A percentile compares a stretch with the other conserved stretches of the same genome.
phyloP scores from a whole-genome alignment of 352 stramenopile genomes.

The Sclerospora graminicola region DNA sequence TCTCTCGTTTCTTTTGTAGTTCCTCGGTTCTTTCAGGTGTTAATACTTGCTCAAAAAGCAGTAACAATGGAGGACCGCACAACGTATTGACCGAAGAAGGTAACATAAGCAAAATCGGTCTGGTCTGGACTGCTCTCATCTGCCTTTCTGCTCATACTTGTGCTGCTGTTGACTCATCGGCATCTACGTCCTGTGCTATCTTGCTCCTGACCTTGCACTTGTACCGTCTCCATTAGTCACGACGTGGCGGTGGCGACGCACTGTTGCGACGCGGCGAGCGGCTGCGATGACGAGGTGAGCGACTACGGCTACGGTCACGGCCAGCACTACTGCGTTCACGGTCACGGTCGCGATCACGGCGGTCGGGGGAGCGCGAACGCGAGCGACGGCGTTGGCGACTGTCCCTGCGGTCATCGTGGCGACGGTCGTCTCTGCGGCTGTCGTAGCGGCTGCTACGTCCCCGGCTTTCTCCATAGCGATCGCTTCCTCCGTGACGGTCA shows the following conservation, averaged over 20 bases:
- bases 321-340: constrained; percentile 24
- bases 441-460: constrained; percentile 25
- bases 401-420: constrained; percentile 22
- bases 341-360: constrained; percentile 21
- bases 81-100: constrained; percentile 13
- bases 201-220: constrained; percentile 2
- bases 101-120: constrained; percentile 20
- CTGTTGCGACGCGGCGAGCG: constrained; percentile 31
- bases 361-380: constrained; percentile 34
- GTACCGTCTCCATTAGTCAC: constrained; percentile 29
- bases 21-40: constrained; percentile 20
- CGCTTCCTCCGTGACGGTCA: constrained; percentile 14
- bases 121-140: constrained; percentile 12
- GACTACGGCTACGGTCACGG: constrained; percentile 33
- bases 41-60: constrained; percentile 20
- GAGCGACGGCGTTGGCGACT: constrained; percentile 27
- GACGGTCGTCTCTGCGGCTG: constrained; percentile 23
- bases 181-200: background rate
- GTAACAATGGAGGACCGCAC: constrained; percentile 17
- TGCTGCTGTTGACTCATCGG: background rate
- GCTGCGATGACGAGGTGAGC: constrained; percentile 29
- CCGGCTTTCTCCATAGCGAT: constrained; percentile 19
- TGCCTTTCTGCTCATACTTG: constrained; percentile 12
- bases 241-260: constrained; percentile 27
- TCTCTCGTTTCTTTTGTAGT: constrained; percentile 19